Evolutionary conservation across 352 stramenopile species (phyloP).

Genomic region (Globisporangium viniferum): DNA sequence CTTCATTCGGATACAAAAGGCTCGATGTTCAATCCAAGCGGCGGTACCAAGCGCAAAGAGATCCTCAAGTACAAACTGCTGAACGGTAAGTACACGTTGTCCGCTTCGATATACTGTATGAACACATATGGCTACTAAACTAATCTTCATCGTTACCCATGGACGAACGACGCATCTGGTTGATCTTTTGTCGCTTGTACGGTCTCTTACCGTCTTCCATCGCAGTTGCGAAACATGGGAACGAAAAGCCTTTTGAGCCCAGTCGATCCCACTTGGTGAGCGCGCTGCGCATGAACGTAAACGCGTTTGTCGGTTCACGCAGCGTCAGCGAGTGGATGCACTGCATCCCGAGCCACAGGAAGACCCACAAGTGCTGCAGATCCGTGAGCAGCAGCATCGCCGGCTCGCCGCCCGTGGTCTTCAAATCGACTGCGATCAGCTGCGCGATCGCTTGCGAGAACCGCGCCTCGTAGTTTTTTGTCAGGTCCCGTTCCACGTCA

Average conservation of each 20-base stretch:
- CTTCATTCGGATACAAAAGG: too few species aligned
- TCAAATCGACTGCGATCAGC: slow-evolving; percentile 10
- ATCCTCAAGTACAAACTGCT: too few species aligned
- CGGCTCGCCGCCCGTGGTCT: slow-evolving; percentile 4
- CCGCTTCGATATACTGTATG: not conserved
- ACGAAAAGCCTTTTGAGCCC: not conserved
- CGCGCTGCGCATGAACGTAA: slow-evolving; percentile 3
- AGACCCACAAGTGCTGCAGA: slow-evolving; percentile 10
- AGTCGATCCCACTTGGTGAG: slow-evolving; percentile 5
- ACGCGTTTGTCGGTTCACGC: not conserved
- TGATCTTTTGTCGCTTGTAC: slow-evolving; percentile 11
- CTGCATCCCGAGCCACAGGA: slow-evolving; percentile 10
- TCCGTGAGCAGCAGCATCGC: slow-evolving; percentile 12
- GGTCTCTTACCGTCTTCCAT: not conserved
- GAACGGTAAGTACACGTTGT: not conserved
- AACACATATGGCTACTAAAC: not conserved
- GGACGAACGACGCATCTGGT: not conserved
- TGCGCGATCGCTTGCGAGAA: slow-evolving; percentile 8
- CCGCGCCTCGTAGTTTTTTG: slow-evolving; percentile 3
- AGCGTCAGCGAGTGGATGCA: slow-evolving; percentile 8
- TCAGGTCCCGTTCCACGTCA: slow-evolving; percentile 1
- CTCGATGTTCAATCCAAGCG: too few species aligned
- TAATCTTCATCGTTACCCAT: not conserved
- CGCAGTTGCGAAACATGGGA: not conserved
- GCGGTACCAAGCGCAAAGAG: too few species aligned